A percentile compares a stretch with the other conserved stretches of the same genome.
Evolutionary conservation across 2,329 filamentous ascomycete species (phyloP).

Genomic region (Westerdykella sp.): DNA sequence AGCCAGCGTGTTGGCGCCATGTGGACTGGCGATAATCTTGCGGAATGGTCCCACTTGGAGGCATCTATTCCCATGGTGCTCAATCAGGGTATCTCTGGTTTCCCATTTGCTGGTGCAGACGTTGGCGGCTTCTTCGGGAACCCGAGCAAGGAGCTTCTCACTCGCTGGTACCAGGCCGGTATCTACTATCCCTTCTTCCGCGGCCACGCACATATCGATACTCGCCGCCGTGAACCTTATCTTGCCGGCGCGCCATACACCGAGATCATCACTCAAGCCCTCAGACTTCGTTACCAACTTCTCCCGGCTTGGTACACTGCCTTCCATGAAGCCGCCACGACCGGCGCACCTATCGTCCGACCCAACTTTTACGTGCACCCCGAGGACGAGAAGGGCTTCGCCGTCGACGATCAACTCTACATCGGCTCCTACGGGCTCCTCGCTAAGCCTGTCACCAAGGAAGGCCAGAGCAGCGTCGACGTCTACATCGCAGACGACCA

Average conservation of each 20-base stretch:
- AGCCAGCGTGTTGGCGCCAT: slow-evolving; percentile 87
- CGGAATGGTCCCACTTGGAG: slow-evolving; percentile 85
- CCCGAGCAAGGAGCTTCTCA: slow-evolving; percentile 82
- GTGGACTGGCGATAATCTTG: slow-evolving; percentile 99
- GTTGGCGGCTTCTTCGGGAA: slow-evolving; percentile 98
- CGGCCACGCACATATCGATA: slow-evolving; percentile 93
- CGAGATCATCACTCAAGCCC: slow-evolving; percentile 76
- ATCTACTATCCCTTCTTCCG: slow-evolving; percentile 99
- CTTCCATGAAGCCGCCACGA: slow-evolving; percentile 79
- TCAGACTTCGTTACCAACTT: slow-evolving; percentile 82
- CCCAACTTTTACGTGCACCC: slow-evolving; percentile 94
- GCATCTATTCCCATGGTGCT: slow-evolving; percentile 88
- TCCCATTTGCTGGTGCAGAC: slow-evolving; percentile 89
- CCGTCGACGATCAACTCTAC: slow-evolving; percentile 88
- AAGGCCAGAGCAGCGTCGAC: slow-evolving; percentile 65
- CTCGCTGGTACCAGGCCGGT: slow-evolving; percentile 93
- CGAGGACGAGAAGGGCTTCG: slow-evolving; percentile 76
- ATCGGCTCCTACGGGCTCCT: slow-evolving; percentile 81
- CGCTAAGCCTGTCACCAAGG: slow-evolving; percentile 80
- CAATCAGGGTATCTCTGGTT: slow-evolving; percentile 86
- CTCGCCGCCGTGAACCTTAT: slow-evolving; percentile 89
- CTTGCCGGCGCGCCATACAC: slow-evolving; percentile 78
- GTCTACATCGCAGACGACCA: slow-evolving; percentile 86
- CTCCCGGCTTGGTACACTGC: slow-evolving; percentile 95
- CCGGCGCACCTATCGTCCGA: slow-evolving; percentile 79